phyloP scores from a whole-genome alignment of 257 asterid species.

The Dorcoceras hygrometricum region DNA sequence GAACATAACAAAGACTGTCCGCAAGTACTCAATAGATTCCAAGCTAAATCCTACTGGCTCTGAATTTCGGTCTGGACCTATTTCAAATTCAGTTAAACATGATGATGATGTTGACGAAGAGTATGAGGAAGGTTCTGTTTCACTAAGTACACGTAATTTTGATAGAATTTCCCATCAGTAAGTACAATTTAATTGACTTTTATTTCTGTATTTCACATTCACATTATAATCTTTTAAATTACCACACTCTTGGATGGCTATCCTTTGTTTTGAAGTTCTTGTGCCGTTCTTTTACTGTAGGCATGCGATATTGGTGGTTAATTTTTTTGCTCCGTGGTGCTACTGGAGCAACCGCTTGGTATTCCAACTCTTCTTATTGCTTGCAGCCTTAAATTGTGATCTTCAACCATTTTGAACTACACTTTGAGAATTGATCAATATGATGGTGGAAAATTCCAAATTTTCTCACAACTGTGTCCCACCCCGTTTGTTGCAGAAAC shows the following conservation, averaged over 20 bases:
- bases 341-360: conserved; percentile 92
- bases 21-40: conserved; percentile 77
- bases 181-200: conserved; percentile 34
- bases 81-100: conserved; percentile 57
- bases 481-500: conserved; percentile 59
- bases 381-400: conserved; percentile 19
- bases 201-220: conserved; percentile 10
- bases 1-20: conserved; percentile 82
- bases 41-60: conserved; percentile 76
- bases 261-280: conserved; percentile 20
- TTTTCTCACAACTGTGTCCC: conserved; percentile 20
- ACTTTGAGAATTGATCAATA: conserved; percentile 12
- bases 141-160: conserved; percentile 60
- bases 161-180: conserved; percentile 79
- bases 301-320: conserved; percentile 74
- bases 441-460: conserved; percentile 18
- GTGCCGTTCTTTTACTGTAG: conserved; percentile 40
- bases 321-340: conserved; percentile 98
- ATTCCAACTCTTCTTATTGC: conserved; percentile 22
- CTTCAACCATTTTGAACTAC: conserved; percentile 12
- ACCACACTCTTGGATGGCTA: conserved; percentile 13
- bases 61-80: conserved; percentile 64
- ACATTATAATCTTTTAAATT: conserved; percentile 20
- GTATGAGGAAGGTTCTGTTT: conserved; percentile 76
- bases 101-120: conserved; percentile 79